Conservation (phyloP, 2,329 filamentous ascomycete species). For the Cladophialophora chaetospira region DNA sequence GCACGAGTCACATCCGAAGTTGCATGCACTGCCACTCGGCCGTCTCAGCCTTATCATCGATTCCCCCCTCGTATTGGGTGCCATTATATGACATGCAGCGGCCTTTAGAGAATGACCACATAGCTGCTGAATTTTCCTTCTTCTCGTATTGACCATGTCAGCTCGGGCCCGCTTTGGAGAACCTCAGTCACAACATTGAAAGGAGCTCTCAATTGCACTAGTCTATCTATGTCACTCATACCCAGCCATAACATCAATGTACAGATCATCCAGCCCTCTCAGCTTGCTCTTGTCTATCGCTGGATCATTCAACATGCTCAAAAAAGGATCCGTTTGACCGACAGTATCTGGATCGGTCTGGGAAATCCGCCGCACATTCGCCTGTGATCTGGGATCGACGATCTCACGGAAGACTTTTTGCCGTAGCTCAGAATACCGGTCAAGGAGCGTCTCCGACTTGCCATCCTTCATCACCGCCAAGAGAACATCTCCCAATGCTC, state of each 20-base stretch:
- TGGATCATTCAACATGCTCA: constrained; percentile 33
- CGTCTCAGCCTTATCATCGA: constrained; percentile 3
- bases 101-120: too few species aligned
- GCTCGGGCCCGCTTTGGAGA: too few species aligned
- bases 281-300: constrained; percentile 10
- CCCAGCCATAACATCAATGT: constrained; percentile 14
- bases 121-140: too few species aligned
- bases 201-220: background rate
- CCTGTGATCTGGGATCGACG: constrained; percentile 44
- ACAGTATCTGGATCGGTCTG: constrained; percentile 40
- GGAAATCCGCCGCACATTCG: constrained; percentile 43
- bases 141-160: too few species aligned
- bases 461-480: constrained; percentile 23
- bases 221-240: background rate
- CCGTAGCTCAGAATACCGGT: constrained; percentile 45
- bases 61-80: background rate
- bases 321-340: constrained; percentile 40
- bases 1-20: constrained; percentile 1
- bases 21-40: constrained; percentile 3
- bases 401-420: constrained; percentile 42
- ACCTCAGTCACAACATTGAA: background rate
- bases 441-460: constrained; percentile 44
- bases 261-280: constrained; percentile 8
- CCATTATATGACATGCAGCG: too few species aligned
- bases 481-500: constrained; percentile 62